Evolutionary conservation across 1,284 basidiomycete genomes (phyloP).

Genomic region (Heterobasidion irregulare): DNA sequence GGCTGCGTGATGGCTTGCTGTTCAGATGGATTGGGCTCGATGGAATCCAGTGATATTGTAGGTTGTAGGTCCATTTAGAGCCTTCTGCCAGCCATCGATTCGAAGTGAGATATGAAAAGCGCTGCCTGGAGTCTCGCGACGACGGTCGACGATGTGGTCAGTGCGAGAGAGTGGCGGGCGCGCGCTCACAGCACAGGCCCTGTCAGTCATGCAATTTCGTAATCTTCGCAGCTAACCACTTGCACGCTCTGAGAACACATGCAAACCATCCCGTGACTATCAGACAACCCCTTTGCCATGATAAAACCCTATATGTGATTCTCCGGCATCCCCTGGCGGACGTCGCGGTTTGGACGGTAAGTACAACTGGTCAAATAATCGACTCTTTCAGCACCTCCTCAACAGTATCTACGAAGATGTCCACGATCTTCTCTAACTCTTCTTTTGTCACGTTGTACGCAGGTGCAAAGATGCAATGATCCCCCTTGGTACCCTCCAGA

Average conservation of each 20-base stretch:
- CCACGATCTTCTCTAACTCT: conserved; percentile 59
- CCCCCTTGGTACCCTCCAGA: conserved; percentile 62
- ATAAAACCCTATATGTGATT: no score
- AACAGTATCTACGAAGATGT: conserved; percentile 51
- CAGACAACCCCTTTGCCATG: no score
- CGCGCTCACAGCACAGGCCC: no score
- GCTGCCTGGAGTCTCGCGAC: neutral
- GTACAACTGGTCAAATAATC: neutral
- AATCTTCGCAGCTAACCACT: no score
- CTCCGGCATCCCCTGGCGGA: neutral
- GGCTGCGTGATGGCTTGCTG: conserved; percentile 57
- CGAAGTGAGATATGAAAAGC: conserved; percentile 10
- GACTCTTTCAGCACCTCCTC: conserved; percentile 44
- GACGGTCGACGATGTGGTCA: neutral
- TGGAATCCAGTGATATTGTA: conserved; percentile 35
- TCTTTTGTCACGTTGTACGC: conserved; percentile 66
- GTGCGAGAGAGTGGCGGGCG: neutral
- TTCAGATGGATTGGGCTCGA: neutral
- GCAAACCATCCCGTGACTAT: no score
- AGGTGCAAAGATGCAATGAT: conserved; percentile 63
- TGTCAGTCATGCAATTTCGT: no score
- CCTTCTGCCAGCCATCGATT: conserved; percentile 77
- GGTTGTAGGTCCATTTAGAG: conserved; percentile 80
- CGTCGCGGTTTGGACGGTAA: neutral
- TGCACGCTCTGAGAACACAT: no score